Evolutionary conservation across 192 early-diverging fungal genomes (phyloP).

Genomic region (Kickxella alabastrina): DNA sequence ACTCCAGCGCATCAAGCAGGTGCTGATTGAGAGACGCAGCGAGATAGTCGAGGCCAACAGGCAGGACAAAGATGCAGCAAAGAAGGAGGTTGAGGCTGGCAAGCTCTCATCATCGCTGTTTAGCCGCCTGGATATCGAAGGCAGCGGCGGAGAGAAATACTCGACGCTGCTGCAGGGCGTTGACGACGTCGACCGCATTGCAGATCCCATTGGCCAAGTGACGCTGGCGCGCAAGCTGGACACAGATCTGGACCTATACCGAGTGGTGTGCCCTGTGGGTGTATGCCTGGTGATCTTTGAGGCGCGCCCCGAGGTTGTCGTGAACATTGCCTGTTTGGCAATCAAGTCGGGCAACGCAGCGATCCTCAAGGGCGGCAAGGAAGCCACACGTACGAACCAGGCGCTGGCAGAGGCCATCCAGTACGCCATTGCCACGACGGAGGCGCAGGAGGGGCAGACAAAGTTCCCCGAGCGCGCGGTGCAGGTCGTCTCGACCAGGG

Average conservation of each 20-base stretch:
- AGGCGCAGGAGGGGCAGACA: conserved; percentile 20
- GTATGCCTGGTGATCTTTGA: conserved; percentile 97
- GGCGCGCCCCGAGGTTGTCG: conserved; percentile 97
- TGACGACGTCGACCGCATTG: conserved; percentile 77
- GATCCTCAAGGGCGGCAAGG: conserved; percentile 96
- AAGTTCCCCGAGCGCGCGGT: conserved; percentile 68
- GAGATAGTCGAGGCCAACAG: conserved; percentile 77
- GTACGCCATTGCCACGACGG: conserved; percentile 65
- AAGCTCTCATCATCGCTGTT: conserved; percentile 71
- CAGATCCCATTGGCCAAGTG: conserved; percentile 82
- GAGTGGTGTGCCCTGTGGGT: conserved; percentile 90
- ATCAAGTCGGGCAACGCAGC: conserved; percentile 98
- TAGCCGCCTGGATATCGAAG: conserved; percentile 84
- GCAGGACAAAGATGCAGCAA: conserved; percentile 67
- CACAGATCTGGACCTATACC: conserved; percentile 80
- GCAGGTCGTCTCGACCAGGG: conserved; percentile 84
- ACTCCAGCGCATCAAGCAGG: conserved; percentile 63
- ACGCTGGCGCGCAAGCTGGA: conserved; percentile 76
- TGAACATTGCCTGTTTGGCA: conserved; percentile 91
- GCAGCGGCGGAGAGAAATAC: conserved; percentile 73
- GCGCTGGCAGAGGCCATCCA: conserved; percentile 73
- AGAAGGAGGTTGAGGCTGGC: conserved; percentile 66
- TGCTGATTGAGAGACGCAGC: conserved; percentile 60
- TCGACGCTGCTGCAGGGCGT: conserved; percentile 84
- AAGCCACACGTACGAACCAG: conserved; percentile 76